Evolutionary conservation across 2,329 filamentous ascomycete species (phyloP).

Genomic region (Xylariaceae sp.): DNA sequence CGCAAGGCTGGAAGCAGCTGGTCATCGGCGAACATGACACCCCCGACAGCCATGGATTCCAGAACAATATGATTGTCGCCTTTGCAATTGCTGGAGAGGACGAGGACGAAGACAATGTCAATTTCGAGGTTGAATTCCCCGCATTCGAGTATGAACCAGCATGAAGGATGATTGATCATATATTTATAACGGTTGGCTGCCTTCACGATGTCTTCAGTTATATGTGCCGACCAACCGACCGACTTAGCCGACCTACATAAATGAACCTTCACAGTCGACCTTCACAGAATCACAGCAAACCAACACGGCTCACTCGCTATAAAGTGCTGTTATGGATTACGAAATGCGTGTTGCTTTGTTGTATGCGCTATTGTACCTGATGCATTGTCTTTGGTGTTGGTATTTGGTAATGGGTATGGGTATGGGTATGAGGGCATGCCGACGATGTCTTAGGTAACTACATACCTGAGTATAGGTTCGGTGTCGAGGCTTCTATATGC

Average conservation of each 20-base stretch:
- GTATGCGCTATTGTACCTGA: no score
- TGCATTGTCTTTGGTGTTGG: no score
- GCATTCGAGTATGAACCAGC: conserved; percentile 22
- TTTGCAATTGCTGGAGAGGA: conserved; percentile 41
- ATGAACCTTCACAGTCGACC: no score
- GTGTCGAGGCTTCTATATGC: not conserved
- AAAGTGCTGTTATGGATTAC: no score
- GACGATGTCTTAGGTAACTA: not conserved
- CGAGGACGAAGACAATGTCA: conserved; percentile 35
- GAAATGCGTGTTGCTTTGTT: no score
- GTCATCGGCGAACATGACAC: conserved; percentile 36
- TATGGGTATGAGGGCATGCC: not conserved
- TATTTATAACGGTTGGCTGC: no score
- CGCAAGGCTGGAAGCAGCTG: conserved; percentile 46
- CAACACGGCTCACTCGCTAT: no score
- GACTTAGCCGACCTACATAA: not conserved
- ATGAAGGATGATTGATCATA: no score
- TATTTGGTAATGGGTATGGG: no score
- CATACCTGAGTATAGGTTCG: not conserved
- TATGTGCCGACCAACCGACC: not conserved
- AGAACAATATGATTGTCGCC: conserved; percentile 44
- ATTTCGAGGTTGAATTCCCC: conserved; percentile 44
- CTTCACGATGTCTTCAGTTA: not conserved
- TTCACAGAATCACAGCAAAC: no score
- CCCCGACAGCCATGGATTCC: conserved; percentile 39